Percentiles rank a stretch among this genome's conserved stretches.
These are phyloP conservation scores for Russula ochroleuca DNA, from an alignment of 768 basidiomycete species.

Conservation along the genomic window DNA sequence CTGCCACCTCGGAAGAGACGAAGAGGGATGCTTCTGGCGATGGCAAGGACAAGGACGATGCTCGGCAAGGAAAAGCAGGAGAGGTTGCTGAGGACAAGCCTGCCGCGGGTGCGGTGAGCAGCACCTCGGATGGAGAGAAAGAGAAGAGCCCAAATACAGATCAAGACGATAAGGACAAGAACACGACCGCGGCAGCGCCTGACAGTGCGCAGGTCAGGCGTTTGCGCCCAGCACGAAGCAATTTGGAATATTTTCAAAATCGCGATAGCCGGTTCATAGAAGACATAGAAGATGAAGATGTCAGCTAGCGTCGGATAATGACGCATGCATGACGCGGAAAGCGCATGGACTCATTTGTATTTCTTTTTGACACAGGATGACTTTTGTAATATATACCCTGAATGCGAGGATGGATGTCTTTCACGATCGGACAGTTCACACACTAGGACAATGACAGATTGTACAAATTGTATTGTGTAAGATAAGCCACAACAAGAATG, in stretches of 20 bases:
- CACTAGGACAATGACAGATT: not conserved
- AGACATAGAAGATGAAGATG: slow-evolving; percentile 9
- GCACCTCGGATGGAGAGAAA: not conserved
- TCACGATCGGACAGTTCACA: not conserved
- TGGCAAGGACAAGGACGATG: not conserved
- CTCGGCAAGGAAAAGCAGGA: not conserved
- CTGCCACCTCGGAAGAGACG: not conserved
- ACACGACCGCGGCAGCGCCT: not conserved
- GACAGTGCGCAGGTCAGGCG: not conserved
- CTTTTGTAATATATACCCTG: not conserved
- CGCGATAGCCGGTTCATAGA: slow-evolving; percentile 26
- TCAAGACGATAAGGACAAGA: not conserved
- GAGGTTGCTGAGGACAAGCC: not conserved
- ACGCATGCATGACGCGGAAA: not conserved
- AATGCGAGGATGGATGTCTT: not conserved
- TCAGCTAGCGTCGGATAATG: not conserved
- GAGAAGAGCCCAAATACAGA: not conserved
- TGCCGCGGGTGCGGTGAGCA: not conserved
- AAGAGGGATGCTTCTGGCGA: not conserved
- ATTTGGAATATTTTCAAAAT: not conserved
- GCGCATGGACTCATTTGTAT: not conserved
- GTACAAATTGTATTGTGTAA: not conserved
- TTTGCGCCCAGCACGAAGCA: not conserved
- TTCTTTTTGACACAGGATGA: not conserved
- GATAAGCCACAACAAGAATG: not conserved